phyloP scores from a whole-genome alignment of 2,329 filamentous ascomycete species.

The Endocalyx cinctus region DNA sequence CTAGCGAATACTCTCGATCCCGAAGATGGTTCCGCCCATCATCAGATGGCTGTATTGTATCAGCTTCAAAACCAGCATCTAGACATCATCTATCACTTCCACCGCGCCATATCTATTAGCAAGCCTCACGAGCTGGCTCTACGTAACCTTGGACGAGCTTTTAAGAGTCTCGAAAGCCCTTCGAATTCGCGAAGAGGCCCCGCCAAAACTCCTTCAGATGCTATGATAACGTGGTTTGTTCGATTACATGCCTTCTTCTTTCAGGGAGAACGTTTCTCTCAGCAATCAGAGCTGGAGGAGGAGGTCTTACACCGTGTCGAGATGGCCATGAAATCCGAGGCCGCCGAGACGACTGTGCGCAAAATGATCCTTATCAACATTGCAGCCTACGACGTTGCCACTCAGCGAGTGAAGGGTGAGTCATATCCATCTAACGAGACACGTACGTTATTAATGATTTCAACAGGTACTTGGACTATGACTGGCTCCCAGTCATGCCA shows the following conservation, averaged over 20 bases:
- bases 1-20: conserved; percentile 77
- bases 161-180: conserved; percentile 49
- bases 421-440: conserved; percentile 4
- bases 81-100: conserved; percentile 83
- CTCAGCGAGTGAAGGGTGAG: conserved; percentile 54
- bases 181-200: conserved; percentile 27
- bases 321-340: conserved; percentile 65
- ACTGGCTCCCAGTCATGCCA: conserved; percentile 46
- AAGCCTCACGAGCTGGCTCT: conserved; percentile 71
- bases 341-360: conserved; percentile 60
- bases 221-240: conserved; percentile 76
- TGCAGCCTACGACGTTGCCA: conserved; percentile 71
- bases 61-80: conserved; percentile 75
- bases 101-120: conserved; percentile 72
- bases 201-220: conserved; percentile 52
- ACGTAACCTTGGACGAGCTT: conserved; percentile 74
- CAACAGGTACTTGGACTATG: conserved; percentile 37
- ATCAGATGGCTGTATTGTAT: conserved; percentile 85
- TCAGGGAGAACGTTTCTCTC: conserved; percentile 67
- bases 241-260: conserved; percentile 82
- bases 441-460: conserved; percentile 10
- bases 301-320: conserved; percentile 78
- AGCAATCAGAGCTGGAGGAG: conserved; percentile 76
- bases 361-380: conserved; percentile 86
- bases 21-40: conserved; percentile 74